Base-by-base conservation (phyloP, 768 basidiomycete species). In the Phlegmacium glaucopus region DNA sequence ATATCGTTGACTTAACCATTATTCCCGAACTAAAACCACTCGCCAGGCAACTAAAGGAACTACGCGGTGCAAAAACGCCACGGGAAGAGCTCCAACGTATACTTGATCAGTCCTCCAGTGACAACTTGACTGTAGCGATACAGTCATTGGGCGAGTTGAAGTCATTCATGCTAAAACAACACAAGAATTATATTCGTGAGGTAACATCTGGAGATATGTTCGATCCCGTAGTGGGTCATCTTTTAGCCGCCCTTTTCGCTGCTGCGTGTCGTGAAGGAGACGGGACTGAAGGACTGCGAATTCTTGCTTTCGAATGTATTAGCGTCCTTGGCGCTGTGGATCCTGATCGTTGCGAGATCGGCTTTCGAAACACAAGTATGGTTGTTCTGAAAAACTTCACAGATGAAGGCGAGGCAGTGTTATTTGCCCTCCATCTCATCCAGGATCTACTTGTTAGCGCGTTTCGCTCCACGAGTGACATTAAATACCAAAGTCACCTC, bases 321-420 rank as follows among this genome's bases (percentile, higher is more conserved):
- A 93, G 94, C 1, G 79, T 90, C 16, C 68, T 98, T 10, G 96
- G 96, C 6, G 96, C 96, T 2, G 77, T 94, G 13, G 96, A 99
- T 65, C 95, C 95, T 1, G 95, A 98, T 70, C 78, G 96, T 41
- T 87, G 88, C 58, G 86, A 90, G 52, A 72, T 91, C 15, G 69
- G 71, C 1, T 62, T 75, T 26, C 68, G 66, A 30, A 83, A 87
- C 51, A 65, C 78, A 2, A 75, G 77, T 37, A 85, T 89, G 68
- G 77, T 93, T 39, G 76, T 97, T 40, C 71, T 83, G 50, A 79
- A 76, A 58, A 94, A 97, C 61, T 96, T 93, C 61, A 72, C 71
- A 1, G 87, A 94, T 54, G 82, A 87, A 41, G 72, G 71, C 11
- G 94, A 97, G 64, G 78, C 89, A 0, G 69, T 83, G 40, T 54